phyloP scores from a whole-genome alignment of 805 yeast species.

The Yamadazyma insecticola region DNA sequence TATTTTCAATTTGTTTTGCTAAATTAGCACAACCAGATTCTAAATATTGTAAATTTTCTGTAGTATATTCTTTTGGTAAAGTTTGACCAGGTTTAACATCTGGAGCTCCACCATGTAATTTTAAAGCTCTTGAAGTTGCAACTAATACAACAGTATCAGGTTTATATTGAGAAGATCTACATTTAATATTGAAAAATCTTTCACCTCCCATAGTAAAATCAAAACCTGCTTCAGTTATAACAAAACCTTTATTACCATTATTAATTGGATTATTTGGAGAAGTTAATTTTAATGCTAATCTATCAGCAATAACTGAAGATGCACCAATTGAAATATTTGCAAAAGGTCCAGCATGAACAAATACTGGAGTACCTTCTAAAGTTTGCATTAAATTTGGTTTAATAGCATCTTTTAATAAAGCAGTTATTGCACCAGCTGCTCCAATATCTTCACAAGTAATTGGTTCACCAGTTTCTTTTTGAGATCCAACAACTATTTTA shows the following conservation, averaged over 20 bases:
- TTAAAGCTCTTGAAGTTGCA: constrained; percentile 95
- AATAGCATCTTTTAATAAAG: constrained; percentile 73
- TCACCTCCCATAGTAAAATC: constrained; percentile 93
- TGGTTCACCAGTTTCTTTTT: constrained; percentile 62
- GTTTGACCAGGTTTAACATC: constrained; percentile 92
- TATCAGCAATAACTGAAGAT: constrained; percentile 76
- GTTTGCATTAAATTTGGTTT: constrained; percentile 88
- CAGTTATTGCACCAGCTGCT: constrained; percentile 83
- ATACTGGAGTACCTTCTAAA: constrained; percentile 82
- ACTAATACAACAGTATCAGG: constrained; percentile 93
- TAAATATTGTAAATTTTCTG: constrained; percentile 77
- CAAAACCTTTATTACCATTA: constrained; percentile 58
- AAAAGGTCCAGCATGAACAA: constrained; percentile 86
- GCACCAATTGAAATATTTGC: constrained; percentile 89
- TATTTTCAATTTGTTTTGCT: constrained; percentile 85
- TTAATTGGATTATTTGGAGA: constrained; percentile 43
- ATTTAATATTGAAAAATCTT: constrained; percentile 76
- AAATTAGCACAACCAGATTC: constrained; percentile 80
- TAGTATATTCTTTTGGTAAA: constrained; percentile 73
- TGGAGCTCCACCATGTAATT: constrained; percentile 96
- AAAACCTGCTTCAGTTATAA: constrained; percentile 84
- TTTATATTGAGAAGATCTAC: constrained; percentile 81
- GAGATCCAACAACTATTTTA: constrained; percentile 82
- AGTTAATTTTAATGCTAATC: constrained; percentile 70
- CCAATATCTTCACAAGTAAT: constrained; percentile 81